Evolutionary conservation across 2,329 filamentous ascomycete genomes (phyloP), one percentile per base, ranked within the genome.

Genomic region (Phyllosticta citriasiana): DNA sequence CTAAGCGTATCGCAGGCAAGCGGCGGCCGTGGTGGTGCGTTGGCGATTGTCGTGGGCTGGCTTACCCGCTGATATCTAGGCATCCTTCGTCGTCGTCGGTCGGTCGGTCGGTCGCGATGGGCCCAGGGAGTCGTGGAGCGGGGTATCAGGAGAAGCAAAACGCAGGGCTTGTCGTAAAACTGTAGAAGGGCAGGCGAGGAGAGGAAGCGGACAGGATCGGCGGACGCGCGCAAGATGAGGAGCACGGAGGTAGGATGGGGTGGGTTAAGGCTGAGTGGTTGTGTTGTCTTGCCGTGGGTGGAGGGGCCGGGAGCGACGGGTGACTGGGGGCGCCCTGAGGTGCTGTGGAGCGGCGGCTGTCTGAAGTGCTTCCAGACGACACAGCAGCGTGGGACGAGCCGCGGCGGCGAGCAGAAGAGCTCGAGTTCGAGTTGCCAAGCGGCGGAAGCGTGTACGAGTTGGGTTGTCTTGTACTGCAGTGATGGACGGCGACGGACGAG

Each of bases 31-130:
- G 55, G 61, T 59, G 58, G 24, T 59, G 63, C 50, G 60, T 63
- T 59, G 59, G 59, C 56, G 62, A 63, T 60, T 59, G 58, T 54
- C 62, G 63, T 58, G 33, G 61, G 65, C 51, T 40, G 55, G 73
- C 76, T 63, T 74, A 80, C 78, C 69, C 77, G 70, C 67, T 80
- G 74, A 66, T 80, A 80, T 66, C 77, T 16, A n/a, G 40, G 40
- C 40, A 47, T 47, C 40, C 40, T 47, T 47, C 40, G 40, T n/a
- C 14, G 40, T n/a, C 14, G 40, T 47, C 14, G 40, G 35, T 16
- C 24, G 19, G 9, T 8, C 25, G 19, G 30, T 57, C 25, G 33
- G 16, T 33, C 25, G 22, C 25, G 12, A 57, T n/a, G 55, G 25
- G 27, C 12, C 50, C 54, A 7, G 55, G 60, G 61, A 63, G 62